Base-by-base conservation (phyloP, 306 rosid species). In the Arachis hypogaea region DNA sequence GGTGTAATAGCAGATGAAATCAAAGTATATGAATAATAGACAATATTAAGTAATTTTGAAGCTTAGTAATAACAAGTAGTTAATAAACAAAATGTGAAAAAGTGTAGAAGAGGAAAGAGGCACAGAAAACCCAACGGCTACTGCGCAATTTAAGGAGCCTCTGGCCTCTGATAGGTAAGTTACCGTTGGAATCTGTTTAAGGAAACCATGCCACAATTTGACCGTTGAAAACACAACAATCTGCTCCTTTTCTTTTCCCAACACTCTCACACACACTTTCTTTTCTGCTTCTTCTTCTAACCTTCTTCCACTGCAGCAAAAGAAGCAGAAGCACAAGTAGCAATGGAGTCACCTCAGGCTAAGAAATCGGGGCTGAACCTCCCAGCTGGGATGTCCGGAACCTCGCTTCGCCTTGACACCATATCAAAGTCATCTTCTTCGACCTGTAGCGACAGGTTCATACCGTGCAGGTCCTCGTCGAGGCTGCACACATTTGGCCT, bases 391-490 rank as follows among this genome's bases (percentile, higher is more conserved):
- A 92, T 95, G 99, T 86, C 97, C 8, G 85, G 84, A 72, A 77
- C 86, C 42, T 63, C 95, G 12, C 90, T 95, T 1, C 96, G 88
- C 1, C 88, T 95, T 0, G 90, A 94, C 65, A 87, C 90, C 3
- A 60, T 73, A 10, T 88, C 97, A 0, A 52, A 52, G 58, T 78
- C 85, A 46, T 79, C 87, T 60, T 60, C 88, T 9, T 89, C 96
- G 0, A 77, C 84, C 0, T 92, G 98, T 72, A 95, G 99, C 56
- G 99, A 95, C 72, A 84, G 99, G 70, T 95, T 95, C 93, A 95
- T 95, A 7, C 99, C 99, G 0, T 95, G 99, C 73, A 87, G 99
- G 65, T 95, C 99, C 0, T 92, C 98, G 2, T 95, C 99, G 0
- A 80, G 99, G 81, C 93, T 95, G 1, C 96, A 95, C 85, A 90